Base-by-base conservation (phyloP, 768 basidiomycete species). In the Trametes gibbosa region DNA sequence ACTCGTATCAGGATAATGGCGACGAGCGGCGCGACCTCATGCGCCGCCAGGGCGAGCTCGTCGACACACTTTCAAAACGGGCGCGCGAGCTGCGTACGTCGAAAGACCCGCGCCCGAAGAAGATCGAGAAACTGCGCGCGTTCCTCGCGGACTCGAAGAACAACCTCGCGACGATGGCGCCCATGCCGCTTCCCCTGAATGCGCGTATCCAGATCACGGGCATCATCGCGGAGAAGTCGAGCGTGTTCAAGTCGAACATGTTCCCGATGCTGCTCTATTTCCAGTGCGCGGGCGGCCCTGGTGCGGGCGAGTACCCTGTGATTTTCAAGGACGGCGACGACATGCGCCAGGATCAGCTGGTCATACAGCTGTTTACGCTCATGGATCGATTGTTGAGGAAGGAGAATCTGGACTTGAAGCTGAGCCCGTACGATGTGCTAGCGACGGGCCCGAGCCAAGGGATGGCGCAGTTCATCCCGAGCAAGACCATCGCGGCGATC, bases 311-410 rank as follows among this genome's bases (percentile, higher is more conserved):
- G 69, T 98, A 90, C 72, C 91, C 95, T 0, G 83, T 98, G 51
- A 98, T 99, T 60, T 98, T 98, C 81, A 99, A 98, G 74, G 95
- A 98, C 65, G 97, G 97, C 14, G 97, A 98, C 69, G 97, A 99
- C 69, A 89, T 98, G 81, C 87, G 97, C 21, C 97, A 99, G 72
- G 97, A 99, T 70, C 97, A 99, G 72, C 84, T 99, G 37, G 95
- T 98, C 25, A 89, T 98, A 50, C 97, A 99, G 72, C 80, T 98
- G n/a, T 95, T 99, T 73, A 97, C 95, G 16, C 84, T 99, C 25
- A 99, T 99, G 97, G 95, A 99, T 70, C 81, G 90, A 48, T 73
- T 99, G 24, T 74, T 98, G 61, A 78, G 94, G 57, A 96, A 95
- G 74, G 97, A 98, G 76, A 97, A 97, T 70, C 72, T 99, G 52